A percentile compares a stretch with the other conserved stretches of the same genome.
Conservation (phyloP, 2,329 filamentous ascomycete species). For the Periconia sp. region DNA sequence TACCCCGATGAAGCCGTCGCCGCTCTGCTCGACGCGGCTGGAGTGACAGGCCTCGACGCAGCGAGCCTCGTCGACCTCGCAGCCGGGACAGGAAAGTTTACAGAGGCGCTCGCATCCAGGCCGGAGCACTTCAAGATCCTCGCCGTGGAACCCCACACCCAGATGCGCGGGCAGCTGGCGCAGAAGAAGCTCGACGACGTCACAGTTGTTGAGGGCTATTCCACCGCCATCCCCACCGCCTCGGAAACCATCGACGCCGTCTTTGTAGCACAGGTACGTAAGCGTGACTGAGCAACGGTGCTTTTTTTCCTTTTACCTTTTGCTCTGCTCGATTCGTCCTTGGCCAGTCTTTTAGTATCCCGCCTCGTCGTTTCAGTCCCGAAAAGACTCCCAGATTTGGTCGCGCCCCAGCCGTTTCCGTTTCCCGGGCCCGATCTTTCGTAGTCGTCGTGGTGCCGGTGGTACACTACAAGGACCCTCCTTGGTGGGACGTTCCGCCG, state of each 20-base stretch:
- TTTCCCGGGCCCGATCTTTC: background rate
- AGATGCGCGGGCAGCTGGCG: slow-evolving; percentile 65
- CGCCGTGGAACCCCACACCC: slow-evolving; percentile 65
- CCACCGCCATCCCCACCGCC: slow-evolving; percentile 57
- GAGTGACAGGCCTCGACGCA: slow-evolving; percentile 50
- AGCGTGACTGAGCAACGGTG: background rate
- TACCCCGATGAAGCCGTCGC: slow-evolving; percentile 63
- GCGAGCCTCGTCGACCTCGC: slow-evolving; percentile 64
- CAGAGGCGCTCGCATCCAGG: slow-evolving; percentile 61
- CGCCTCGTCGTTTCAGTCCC: background rate
- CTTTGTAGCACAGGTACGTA: slow-evolving; percentile 65
- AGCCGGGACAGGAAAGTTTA: slow-evolving; percentile 72
- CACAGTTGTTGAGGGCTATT: slow-evolving; percentile 59
- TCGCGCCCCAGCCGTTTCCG: background rate
- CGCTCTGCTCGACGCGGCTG: slow-evolving; percentile 59
- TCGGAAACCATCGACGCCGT: slow-evolving; percentile 66
- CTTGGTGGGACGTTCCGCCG: slow-evolving; percentile 2
- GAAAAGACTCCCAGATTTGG: background rate
- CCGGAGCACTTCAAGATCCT: slow-evolving; percentile 63
- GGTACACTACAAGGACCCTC: background rate
- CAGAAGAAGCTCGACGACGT: slow-evolving; percentile 61
- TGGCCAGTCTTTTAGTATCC: slow-evolving; percentile 43
- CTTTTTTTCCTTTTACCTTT: background rate
- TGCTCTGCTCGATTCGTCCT: background rate
- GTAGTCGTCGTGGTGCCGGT: background rate